These are phyloP conservation scores for Heterobasidion irregulare DNA, from an alignment of 1,284 basidiomycete species.

Conservation along the genomic window DNA sequence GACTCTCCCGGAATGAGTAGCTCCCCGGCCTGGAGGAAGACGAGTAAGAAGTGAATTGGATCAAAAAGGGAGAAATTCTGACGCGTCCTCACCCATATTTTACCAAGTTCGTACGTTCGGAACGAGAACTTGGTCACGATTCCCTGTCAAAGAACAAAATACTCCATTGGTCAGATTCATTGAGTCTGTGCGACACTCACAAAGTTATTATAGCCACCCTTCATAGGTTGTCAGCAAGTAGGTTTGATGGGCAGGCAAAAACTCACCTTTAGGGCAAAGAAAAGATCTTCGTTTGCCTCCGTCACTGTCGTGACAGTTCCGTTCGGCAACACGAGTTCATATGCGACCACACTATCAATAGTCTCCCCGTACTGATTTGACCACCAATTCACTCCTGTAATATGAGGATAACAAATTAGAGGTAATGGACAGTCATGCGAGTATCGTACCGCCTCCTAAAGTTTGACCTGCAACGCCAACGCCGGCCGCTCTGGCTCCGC, in stretches of 20 bases:
- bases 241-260: neutral
- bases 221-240: neutral
- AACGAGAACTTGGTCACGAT: slow-evolving; percentile 1
- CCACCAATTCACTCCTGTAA: slow-evolving; percentile 14
- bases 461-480: slow-evolving; percentile 19
- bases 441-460: slow-evolving; percentile 14
- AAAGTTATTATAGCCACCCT: slow-evolving; percentile 11
- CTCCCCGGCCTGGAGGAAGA: neutral
- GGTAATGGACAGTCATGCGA: neutral
- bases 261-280: slow-evolving; percentile 6
- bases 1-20: neutral
- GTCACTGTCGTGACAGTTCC: slow-evolving; percentile 12
- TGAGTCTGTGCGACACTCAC: neutral
- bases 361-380: slow-evolving; percentile 13
- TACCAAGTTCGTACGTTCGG: neutral
- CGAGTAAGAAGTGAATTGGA: neutral
- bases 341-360: slow-evolving; percentile 12
- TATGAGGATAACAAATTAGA: neutral
- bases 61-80: neutral
- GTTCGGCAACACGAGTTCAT: slow-evolving; percentile 14
- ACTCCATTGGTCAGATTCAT: neutral
- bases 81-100: slow-evolving; percentile 1
- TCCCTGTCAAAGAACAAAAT: neutral
- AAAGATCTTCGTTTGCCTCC: slow-evolving; percentile 5
- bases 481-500: slow-evolving; percentile 18